phyloP scores from a whole-genome alignment of 805 yeast genomes.

The Saccharomycopsis guyanensis region DNA sequence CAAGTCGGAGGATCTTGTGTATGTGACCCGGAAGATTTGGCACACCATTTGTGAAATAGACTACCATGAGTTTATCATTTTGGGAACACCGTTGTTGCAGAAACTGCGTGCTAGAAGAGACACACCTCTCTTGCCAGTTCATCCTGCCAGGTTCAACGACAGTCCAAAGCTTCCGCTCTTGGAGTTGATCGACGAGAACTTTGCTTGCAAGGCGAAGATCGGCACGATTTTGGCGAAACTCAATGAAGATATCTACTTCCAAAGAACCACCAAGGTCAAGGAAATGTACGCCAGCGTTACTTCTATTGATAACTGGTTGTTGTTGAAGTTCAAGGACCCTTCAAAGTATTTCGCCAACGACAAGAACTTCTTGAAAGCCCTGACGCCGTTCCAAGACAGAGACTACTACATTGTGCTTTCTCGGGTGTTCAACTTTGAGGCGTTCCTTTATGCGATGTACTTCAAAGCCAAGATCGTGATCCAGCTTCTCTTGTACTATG shows the following conservation, averaged over 20 bases:
- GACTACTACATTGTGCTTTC: background rate
- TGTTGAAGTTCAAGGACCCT: background rate
- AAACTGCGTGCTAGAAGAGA: background rate
- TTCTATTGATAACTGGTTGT: background rate
- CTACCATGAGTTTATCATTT: background rate
- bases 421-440: background rate
- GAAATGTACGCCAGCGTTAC: background rate
- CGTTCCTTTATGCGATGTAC: background rate
- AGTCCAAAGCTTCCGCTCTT: background rate
- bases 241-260: background rate
- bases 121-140: background rate
- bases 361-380: background rate
- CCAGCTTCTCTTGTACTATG: background rate
- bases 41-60: background rate
- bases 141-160: background rate
- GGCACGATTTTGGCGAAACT: background rate
- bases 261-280: background rate
- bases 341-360: background rate
- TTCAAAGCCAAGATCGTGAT: background rate
- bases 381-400: background rate
- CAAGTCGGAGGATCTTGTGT: background rate
- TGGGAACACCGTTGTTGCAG: background rate
- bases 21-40: constrained; percentile 4
- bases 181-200: background rate
- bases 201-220: background rate